A percentile compares a stretch with the other conserved stretches of the same genome.
Conservation (phyloP, 306 rosid species). For the Lathyrus oleraceus region DNA sequence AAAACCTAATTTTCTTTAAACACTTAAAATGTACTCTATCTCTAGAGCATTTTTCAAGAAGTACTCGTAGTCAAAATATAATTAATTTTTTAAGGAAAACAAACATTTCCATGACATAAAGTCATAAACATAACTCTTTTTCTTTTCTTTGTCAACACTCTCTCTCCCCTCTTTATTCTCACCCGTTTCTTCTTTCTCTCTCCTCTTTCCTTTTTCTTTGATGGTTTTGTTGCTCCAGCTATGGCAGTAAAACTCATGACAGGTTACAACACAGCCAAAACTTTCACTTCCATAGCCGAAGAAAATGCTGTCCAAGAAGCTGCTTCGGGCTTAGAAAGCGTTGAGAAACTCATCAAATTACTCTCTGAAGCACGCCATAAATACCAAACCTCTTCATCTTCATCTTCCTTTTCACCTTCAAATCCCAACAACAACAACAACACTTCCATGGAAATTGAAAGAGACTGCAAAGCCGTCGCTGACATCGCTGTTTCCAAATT, state of each 20-base stretch:
- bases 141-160: conserved; percentile 11
- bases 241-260: conserved; percentile 85
- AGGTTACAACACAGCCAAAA: conserved; percentile 24
- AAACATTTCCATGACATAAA: not conserved
- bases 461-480: conserved; percentile 72
- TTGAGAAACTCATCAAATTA: conserved; percentile 55
- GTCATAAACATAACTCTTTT: conserved; percentile 6
- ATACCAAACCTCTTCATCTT: not conserved
- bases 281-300: conserved; percentile 49
- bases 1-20: too few relatives aligned
- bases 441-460: conserved; percentile 45
- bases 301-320: conserved; percentile 81
- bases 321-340: conserved; percentile 82
- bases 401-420: not conserved
- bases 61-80: too few relatives aligned
- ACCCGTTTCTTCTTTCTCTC: not conserved
- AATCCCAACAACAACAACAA: conserved; percentile 8
- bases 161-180: not conserved
- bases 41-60: too few relatives aligned
- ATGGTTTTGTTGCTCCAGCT: conserved; percentile 36
- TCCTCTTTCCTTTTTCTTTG: not conserved
- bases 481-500: conserved; percentile 86
- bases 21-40: too few relatives aligned
- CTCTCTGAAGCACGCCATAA: conserved; percentile 45
- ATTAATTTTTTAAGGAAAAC: too few relatives aligned